phyloP scores from a whole-genome alignment of 179 eudicot genomes.

The Silene coronaria region DNA sequence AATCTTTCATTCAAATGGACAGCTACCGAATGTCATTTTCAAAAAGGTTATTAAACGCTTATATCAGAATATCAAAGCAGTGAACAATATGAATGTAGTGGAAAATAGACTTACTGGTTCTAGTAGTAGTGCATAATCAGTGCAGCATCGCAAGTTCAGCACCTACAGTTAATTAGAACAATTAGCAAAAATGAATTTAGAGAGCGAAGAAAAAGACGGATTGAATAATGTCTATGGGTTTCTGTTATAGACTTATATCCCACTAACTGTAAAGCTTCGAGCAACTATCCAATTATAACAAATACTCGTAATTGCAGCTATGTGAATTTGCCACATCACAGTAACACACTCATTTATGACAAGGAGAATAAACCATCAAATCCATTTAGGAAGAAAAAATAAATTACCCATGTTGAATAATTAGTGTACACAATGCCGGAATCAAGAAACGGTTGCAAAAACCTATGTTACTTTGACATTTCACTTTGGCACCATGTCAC shows the following conservation, averaged over 20 bases:
- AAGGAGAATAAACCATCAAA: slow-evolving; percentile 3
- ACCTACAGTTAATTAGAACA: slow-evolving; percentile 20
- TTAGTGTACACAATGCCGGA: background rate
- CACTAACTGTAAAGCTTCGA: background rate
- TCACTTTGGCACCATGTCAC: too few species aligned
- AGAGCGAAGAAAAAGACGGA: background rate
- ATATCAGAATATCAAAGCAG: background rate
- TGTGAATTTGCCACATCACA: background rate
- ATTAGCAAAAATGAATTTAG: background rate
- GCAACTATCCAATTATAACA: background rate
- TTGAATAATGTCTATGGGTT: background rate
- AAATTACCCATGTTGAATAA: background rate
- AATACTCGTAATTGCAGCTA: background rate
- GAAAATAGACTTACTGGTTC: slow-evolving; percentile 12
- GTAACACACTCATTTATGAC: background rate
- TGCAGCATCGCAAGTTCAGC: background rate
- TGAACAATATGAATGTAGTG: slow-evolving; percentile 2
- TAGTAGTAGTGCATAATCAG: slow-evolving; percentile 12
- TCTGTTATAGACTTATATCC: background rate
- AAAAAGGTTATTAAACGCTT: background rate
- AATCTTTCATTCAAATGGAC: background rate
- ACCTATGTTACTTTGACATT: too few species aligned
- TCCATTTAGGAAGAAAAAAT: background rate
- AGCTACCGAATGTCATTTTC: background rate
- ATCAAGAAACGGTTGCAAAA: too few species aligned